phyloP scores from a whole-genome alignment of 2,329 filamentous ascomycete species.

The Albifimbria verrucaria region DNA sequence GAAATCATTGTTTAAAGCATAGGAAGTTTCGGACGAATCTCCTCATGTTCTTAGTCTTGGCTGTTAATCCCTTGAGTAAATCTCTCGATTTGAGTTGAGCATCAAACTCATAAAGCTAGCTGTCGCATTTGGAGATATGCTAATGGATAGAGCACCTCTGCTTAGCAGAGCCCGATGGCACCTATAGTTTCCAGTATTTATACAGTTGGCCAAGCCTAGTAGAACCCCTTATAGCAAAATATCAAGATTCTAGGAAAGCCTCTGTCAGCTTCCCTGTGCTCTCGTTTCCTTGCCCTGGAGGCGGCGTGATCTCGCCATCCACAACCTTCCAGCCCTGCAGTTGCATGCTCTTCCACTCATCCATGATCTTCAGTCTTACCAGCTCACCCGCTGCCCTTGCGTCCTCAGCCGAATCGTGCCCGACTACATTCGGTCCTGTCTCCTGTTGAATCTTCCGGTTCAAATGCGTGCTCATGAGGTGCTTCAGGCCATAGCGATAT shows the following conservation, averaged over 20 bases:
- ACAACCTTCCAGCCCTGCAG: conserved; percentile 63
- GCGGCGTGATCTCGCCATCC: conserved; percentile 43
- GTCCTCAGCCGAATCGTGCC: conserved; percentile 92
- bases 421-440: conserved; percentile 44
- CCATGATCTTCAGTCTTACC: conserved; percentile 66
- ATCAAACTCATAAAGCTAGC: too few relatives aligned
- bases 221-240: background rate
- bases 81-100: too few relatives aligned
- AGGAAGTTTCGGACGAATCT: too few relatives aligned
- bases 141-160: too few relatives aligned
- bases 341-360: conserved; percentile 67
- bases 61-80: too few relatives aligned
- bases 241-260: conserved; percentile 31
- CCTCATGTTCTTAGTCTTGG: too few relatives aligned
- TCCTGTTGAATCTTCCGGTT: conserved; percentile 76
- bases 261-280: conserved; percentile 29
- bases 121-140: too few relatives aligned
- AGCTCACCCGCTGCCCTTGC: conserved; percentile 85
- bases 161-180: too few relatives aligned
- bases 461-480: conserved; percentile 67
- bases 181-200: too few relatives aligned
- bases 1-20: too few relatives aligned
- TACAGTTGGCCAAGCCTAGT: too few relatives aligned
- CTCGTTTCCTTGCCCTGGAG: conserved; percentile 19
- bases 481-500: conserved; percentile 72